Evolutionary conservation across 768 basidiomycete genomes (phyloP), one percentile per base, ranked within the genome.

Genomic region (Suillus plorans): DNA sequence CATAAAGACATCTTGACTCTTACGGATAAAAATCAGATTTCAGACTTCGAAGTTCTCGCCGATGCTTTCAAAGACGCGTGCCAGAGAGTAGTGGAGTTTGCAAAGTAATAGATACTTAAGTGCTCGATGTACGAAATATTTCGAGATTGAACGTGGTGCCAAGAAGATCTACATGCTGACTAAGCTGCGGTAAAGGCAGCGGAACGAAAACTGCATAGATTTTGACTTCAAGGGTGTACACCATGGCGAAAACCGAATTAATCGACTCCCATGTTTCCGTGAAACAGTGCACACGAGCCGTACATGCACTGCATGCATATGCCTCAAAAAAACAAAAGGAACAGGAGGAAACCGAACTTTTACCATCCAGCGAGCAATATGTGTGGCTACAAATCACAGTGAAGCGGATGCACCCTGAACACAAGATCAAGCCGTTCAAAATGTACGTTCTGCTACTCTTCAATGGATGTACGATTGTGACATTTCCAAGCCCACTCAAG

Each of bases 331-430:
- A 82, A 70, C 84, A 87, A 67, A 78, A 85, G 69, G 79, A 91
- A 71, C 81, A 84, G 64, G 86, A 89, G 65, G 88, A 92, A 74
- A 87, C 76, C 0, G 89, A 97, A 72, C 86, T 95, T 8, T 77
- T 95, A 61, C 83, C 87, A 0, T 85, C 85, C 55, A 92, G 87
- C 75, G 94, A 96, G 70, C 92, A 94, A 72, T 81, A 88, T 75
- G 82, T 99, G 62, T 98, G 94, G 92, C 84, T 99, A 22, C 89
- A 92, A 69, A 82, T 99, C 62, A 86, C 92, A 5, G 88, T 95
- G 64, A 97, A 97, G 82, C 85, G 83, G 72, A 90, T 95, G 73
- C 84, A 88, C 31, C 83, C 90, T 41, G 85, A 85, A 66, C 87
- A 86, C 72, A 89, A 84, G 71, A 77, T 95, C 39, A 97, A 93